These are phyloP conservation scores for Boletus subluridellus DNA, from an alignment of 1,284 basidiomycete species.

Conservation along the genomic window DNA sequence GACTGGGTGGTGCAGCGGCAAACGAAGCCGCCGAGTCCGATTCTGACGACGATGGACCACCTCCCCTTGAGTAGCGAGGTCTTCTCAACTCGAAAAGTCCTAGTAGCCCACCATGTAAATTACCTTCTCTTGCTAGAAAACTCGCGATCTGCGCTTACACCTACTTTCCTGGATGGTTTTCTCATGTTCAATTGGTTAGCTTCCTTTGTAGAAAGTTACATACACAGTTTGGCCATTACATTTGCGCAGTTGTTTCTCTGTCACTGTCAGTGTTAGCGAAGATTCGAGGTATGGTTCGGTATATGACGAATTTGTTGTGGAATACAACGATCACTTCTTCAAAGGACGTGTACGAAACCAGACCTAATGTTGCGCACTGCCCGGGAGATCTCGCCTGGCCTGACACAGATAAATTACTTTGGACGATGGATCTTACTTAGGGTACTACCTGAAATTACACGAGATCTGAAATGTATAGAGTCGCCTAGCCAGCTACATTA, in stretches of 20 bases:
- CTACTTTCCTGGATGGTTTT: not conserved
- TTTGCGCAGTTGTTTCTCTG: not conserved
- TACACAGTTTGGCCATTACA: not conserved
- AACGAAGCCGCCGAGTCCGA: constrained; percentile 45
- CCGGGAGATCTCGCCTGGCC: not conserved
- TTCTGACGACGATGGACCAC: constrained; percentile 65
- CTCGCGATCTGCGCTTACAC: not conserved
- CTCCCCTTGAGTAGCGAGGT: constrained; percentile 56
- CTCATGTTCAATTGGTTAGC: not conserved
- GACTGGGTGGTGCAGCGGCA: constrained; percentile 32
- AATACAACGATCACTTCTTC: not conserved
- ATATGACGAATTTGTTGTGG: not conserved
- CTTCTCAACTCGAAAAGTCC: not conserved
- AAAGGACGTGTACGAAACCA: not conserved
- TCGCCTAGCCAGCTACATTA: not conserved
- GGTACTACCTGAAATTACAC: not conserved
- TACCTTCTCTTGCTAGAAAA: constrained; percentile 7
- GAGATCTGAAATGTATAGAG: not conserved
- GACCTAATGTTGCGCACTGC: not conserved
- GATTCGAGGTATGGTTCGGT: not conserved
- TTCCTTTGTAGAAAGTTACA: not conserved
- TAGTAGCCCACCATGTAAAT: constrained; percentile 19
- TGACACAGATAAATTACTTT: not conserved
- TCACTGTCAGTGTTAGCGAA: not conserved
- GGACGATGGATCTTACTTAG: not conserved